Evolutionary conservation across 108 stramenopile genomes (phyloP), one percentile per base, ranked within the genome.

Genomic region (Ochromonas danica): DNA sequence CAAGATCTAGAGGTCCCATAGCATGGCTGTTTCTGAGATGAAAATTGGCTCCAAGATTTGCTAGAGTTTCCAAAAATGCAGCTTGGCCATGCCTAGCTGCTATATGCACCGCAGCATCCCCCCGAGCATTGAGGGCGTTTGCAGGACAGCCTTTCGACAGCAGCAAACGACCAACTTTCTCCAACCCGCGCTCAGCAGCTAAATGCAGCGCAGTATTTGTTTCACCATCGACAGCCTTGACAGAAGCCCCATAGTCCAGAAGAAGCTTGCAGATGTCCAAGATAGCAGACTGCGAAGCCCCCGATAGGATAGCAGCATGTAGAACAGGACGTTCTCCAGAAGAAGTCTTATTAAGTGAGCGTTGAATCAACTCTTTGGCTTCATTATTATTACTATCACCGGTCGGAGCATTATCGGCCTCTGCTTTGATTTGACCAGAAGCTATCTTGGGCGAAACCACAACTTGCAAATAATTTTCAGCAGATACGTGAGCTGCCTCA

Each of bases 51-150:
- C 90, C 90, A 79, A 90, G 89, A 70, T 91, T 89, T 1, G 93
- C 65, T 33, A 95, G 84, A 42, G 89, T 78, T 61, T 87, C 89
- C 39, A 74, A 74, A 31, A 86, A 82, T 0, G 91, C 89, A 36
- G 77, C 65, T 35, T 72, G 43, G 36, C 92, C 92, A 6, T 91
- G 80, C 1, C 92, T 86, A 88, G 93, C 88, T 43, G 94, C 92
- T 90, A 92, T 91, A 84, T 93, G 94, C 1, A 93, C 80, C 22
- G 94, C 88, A 40, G 92, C 91, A 62, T 95, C 92, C 17, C 92
- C 92, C 28, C 71, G 43, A 45, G 91, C 81, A 80, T 95, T 93
- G 77, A 84, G 91, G 0, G 87, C 87, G 79, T 95, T 92, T 42
- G 84, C 77, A 17, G 89, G 90, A 80, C 85, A 87, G 71, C 85